Evolutionary conservation across 306 rosid species (phyloP).

Genomic region (apple (Malus domestica)): DNA sequence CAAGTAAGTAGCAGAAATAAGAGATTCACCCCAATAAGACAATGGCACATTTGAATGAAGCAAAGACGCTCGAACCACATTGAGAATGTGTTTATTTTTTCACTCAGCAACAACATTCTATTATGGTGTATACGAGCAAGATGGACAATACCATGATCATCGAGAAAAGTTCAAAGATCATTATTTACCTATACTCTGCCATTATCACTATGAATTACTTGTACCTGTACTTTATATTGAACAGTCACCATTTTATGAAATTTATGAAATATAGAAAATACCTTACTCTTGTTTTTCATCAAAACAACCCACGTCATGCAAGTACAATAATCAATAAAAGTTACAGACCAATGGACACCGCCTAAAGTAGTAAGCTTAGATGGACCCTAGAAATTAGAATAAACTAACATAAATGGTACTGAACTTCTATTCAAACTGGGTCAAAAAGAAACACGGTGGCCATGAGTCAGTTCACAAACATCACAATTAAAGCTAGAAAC

Average conservation of each 20-base stretch:
- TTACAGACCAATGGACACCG: neutral
- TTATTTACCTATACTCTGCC: neutral
- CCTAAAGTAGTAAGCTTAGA: no score
- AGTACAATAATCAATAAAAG: neutral
- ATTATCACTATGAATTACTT: neutral
- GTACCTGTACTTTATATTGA: neutral
- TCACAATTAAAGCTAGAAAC: no score
- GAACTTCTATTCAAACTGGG: no score
- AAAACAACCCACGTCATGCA: neutral
- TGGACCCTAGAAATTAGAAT: no score
- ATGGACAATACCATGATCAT: neutral
- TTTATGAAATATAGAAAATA: neutral
- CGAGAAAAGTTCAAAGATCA: neutral
- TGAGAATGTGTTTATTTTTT: neutral
- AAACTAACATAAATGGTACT: no score
- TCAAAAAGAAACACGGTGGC: no score
- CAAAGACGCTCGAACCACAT: neutral
- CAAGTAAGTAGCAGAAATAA: no score
- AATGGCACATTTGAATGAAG: neutral
- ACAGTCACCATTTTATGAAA: neutral
- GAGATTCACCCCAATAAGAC: no score
- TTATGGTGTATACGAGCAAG: neutral
- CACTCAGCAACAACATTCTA: neutral
- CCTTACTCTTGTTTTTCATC: neutral
- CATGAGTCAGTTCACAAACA: no score